These are phyloP conservation scores for Fusarium foetens DNA, from an alignment of 2,329 filamentous ascomycete genomes.

Conservation along the genomic window DNA sequence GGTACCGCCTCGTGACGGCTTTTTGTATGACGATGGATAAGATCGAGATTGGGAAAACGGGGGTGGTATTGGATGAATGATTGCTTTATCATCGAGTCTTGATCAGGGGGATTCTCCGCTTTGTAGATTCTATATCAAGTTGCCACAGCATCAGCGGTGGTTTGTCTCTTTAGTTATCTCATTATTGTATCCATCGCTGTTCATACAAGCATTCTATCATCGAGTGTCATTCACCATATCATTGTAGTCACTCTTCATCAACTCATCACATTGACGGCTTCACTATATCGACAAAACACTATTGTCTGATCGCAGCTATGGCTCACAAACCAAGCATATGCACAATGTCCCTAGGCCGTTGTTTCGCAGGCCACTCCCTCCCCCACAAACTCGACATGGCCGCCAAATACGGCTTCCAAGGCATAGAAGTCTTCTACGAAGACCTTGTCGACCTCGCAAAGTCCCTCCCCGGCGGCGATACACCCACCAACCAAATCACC, in stretches of 20 bases:
- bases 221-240: background rate
- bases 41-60: background rate
- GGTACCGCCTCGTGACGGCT: constrained; percentile 14
- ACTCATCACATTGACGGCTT: background rate
- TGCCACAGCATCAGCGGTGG: constrained; percentile 26
- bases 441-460: constrained; percentile 72
- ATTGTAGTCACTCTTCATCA: background rate
- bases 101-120: constrained; percentile 15
- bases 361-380: constrained; percentile 73
- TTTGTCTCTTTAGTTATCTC: background rate
- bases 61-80: constrained; percentile 17
- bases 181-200: background rate
- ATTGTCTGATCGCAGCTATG: constrained; percentile 48
- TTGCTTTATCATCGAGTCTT: constrained; percentile 2
- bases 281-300: accelerated
- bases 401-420: constrained; percentile 69
- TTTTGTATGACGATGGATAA: background rate
- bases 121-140: constrained; percentile 15
- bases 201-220: background rate
- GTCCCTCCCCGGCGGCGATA: constrained; percentile 54
- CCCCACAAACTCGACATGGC: constrained; percentile 75
- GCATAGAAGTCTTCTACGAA: constrained; percentile 82
- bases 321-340: constrained; percentile 73
- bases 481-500: constrained; percentile 58
- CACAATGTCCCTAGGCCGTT: constrained; percentile 80